phyloP scores from a whole-genome alignment of 2,329 filamentous ascomycete species.

The Cladosporium sp. region DNA sequence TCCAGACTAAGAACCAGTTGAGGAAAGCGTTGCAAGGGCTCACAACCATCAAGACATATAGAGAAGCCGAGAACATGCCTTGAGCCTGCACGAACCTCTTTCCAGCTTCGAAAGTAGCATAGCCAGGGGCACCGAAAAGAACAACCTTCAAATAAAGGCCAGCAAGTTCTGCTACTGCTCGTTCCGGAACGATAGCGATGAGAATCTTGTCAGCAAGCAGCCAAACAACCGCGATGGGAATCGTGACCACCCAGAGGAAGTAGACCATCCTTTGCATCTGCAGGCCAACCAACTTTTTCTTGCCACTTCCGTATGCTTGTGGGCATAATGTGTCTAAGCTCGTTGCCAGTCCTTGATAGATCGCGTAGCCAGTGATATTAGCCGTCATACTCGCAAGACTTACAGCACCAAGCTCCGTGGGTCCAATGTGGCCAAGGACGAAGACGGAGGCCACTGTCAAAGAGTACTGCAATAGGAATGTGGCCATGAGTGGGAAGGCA shows the following conservation, averaged over 20 bases:
- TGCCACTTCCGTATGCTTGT: conserved; percentile 87
- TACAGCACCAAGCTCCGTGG: conserved; percentile 42
- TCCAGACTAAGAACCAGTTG: conserved; percentile 76
- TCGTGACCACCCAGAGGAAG: conserved; percentile 66
- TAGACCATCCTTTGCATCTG: conserved; percentile 76
- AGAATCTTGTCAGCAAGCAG: conserved; percentile 62
- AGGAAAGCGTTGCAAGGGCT: conserved; percentile 74
- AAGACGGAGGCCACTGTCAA: conserved; percentile 43
- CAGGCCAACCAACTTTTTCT: conserved; percentile 78
- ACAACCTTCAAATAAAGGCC: conserved; percentile 68
- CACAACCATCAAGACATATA: conserved; percentile 75
- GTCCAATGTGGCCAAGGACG: conserved; percentile 44
- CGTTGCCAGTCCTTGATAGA: conserved; percentile 65
- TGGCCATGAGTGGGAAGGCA: conserved; percentile 40
- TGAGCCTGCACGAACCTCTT: conserved; percentile 87
- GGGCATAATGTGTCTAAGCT: conserved; percentile 86
- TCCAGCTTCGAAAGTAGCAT: conserved; percentile 68
- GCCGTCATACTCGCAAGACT: conserved; percentile 44
- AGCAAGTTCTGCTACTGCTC: conserved; percentile 63
- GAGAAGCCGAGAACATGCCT: conserved; percentile 74
- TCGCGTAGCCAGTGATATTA: conserved; percentile 42
- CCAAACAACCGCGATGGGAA: conserved; percentile 72
- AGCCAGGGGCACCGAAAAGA: conserved; percentile 66
- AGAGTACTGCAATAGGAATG: conserved; percentile 44
- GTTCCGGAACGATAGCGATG: conserved; percentile 61